phyloP scores from a whole-genome alignment of 2,329 filamentous ascomycete species.

The Beauveria caledonica region DNA sequence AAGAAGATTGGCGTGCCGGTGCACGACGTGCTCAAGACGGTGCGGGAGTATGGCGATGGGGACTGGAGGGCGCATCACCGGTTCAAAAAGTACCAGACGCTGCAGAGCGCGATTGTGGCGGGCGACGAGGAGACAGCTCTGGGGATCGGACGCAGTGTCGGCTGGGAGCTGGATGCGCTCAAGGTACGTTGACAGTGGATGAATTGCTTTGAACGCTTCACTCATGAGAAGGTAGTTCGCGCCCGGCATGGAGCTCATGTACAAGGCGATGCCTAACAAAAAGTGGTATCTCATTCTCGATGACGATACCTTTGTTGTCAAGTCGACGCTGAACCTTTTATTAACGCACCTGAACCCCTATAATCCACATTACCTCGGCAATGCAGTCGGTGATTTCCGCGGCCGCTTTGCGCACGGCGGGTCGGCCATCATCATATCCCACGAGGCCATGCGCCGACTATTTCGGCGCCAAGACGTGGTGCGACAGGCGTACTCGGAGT shows the following conservation, averaged over 20 bases:
- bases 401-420: slow-evolving; percentile 49
- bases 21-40: slow-evolving; percentile 32
- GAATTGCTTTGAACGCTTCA: background rate
- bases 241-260: slow-evolving; percentile 44
- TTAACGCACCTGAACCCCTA: slow-evolving; percentile 41
- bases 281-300: slow-evolving; percentile 53
- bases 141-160: slow-evolving; percentile 29
- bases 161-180: slow-evolving; percentile 43
- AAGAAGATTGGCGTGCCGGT: slow-evolving; percentile 26
- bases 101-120: slow-evolving; percentile 30
- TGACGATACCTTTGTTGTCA: slow-evolving; percentile 49
- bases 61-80: slow-evolving; percentile 24
- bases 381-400: slow-evolving; percentile 48
- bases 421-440: slow-evolving; percentile 45
- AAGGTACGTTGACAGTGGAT: slow-evolving; percentile 28
- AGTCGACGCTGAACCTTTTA: slow-evolving; percentile 38
- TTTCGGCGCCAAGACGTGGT: slow-evolving; percentile 36
- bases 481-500: slow-evolving; percentile 35
- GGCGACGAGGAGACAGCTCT: slow-evolving; percentile 31
- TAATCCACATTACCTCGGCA: slow-evolving; percentile 44
- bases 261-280: slow-evolving; percentile 41
- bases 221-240: slow-evolving; percentile 36
- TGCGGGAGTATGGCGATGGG: slow-evolving; percentile 25
- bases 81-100: slow-evolving; percentile 31
- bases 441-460: slow-evolving; percentile 38